Conservation (phyloP, 2,329 filamentous ascomycete species). For the Trichoderma sp. region DNA sequence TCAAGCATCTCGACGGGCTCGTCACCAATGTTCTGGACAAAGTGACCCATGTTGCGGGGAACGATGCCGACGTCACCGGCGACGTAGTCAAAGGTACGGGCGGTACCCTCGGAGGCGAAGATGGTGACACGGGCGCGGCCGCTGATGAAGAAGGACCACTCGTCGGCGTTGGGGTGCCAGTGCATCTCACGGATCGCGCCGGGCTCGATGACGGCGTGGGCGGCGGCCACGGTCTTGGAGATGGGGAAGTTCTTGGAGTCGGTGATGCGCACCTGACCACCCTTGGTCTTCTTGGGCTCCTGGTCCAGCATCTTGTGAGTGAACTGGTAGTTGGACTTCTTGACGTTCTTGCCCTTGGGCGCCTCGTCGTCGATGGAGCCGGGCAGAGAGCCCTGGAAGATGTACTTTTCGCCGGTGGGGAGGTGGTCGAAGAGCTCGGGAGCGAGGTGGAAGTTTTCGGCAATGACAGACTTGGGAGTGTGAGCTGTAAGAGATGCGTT, state of each 20-base stretch:
- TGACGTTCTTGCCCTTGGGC: constrained; percentile 58
- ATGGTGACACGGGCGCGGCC: constrained; percentile 71
- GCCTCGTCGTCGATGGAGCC: constrained; percentile 63
- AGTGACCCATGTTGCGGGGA: constrained; percentile 73
- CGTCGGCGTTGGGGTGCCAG: constrained; percentile 76
- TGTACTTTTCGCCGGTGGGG: constrained; percentile 68
- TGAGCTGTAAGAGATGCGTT: constrained; percentile 48
- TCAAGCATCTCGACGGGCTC: constrained; percentile 74
- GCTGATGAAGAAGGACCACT: constrained; percentile 76
- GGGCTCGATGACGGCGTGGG: constrained; percentile 67
- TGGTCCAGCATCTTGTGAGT: constrained; percentile 71
- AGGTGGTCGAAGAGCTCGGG: constrained; percentile 68
- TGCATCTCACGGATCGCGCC: constrained; percentile 76
- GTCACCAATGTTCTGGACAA: constrained; percentile 77
- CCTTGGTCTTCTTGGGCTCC: constrained; percentile 61
- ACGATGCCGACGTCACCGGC: constrained; percentile 76
- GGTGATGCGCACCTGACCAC: constrained; percentile 69
- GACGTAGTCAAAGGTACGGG: constrained; percentile 72
- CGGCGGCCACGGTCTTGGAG: constrained; percentile 69
- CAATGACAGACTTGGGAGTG: constrained; percentile 67
- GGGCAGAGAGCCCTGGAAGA: constrained; percentile 67
- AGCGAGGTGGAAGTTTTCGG: constrained; percentile 72
- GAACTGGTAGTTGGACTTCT: constrained; percentile 65
- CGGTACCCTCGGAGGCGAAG: constrained; percentile 65
- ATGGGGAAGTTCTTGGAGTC: constrained; percentile 75